Evolutionary conservation across 2,329 filamentous ascomycete genomes (phyloP).

Genomic region (Aureobasidium sp.): DNA sequence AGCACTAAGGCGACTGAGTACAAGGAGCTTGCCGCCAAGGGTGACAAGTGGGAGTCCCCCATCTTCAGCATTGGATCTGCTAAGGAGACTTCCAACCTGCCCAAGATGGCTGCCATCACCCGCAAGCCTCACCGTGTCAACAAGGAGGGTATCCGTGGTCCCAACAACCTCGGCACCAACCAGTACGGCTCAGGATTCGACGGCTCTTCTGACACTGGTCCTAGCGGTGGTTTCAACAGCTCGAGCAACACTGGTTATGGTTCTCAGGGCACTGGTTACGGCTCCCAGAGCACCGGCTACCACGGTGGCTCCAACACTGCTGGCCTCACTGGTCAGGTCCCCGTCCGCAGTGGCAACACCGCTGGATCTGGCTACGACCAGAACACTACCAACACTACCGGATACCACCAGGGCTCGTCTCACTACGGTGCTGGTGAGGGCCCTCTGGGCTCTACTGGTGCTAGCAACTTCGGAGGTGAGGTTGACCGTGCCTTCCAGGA

Average conservation of each 20-base stretch:
- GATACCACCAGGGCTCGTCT: constrained; percentile 27
- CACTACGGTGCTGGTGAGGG: constrained; percentile 1
- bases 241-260: constrained; percentile 11
- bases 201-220: constrained; percentile 8
- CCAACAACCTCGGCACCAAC: constrained; percentile 11
- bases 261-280: constrained; percentile 10
- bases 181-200: constrained; percentile 10
- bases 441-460: background rate
- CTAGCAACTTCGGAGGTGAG: constrained; percentile 10
- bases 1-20: constrained; percentile 92
- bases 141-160: constrained; percentile 26
- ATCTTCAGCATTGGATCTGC: constrained; percentile 83
- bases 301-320: constrained; percentile 9
- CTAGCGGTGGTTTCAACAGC: constrained; percentile 9
- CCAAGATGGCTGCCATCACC: constrained; percentile 43
- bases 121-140: constrained; percentile 51
- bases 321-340: constrained; percentile 16
- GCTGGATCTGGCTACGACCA: constrained; percentile 14
- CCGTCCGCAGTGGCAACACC: constrained; percentile 10
- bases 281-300: constrained; percentile 13
- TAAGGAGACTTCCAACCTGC: constrained; percentile 62
- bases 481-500: constrained; percentile 10
- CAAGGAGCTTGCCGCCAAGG: constrained; percentile 76
- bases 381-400: constrained; percentile 14
- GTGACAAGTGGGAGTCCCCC: constrained; percentile 88